Evolutionary conservation across 768 basidiomycete species (phyloP).

Genomic region (Boletus sensibilis): DNA sequence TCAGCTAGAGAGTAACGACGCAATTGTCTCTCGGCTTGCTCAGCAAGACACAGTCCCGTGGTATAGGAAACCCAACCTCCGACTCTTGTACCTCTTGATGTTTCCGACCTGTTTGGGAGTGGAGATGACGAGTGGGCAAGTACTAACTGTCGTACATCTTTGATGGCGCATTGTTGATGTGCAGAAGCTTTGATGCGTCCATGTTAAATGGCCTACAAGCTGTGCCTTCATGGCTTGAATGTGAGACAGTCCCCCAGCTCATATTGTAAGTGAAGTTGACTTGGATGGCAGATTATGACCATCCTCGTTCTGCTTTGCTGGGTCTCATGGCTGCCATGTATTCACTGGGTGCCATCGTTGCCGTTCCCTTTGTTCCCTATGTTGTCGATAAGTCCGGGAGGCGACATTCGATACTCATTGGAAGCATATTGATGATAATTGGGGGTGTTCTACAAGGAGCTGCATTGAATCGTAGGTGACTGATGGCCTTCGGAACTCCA

Average conservation of each 20-base stretch:
- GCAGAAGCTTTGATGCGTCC: slow-evolving; percentile 35
- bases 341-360: slow-evolving; percentile 53
- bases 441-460: slow-evolving; percentile 12
- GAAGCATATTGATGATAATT: slow-evolving; percentile 1
- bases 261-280: neutral
- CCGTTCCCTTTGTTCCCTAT: slow-evolving; percentile 40
- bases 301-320: slow-evolving; percentile 50
- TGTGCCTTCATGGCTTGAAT: slow-evolving; percentile 55
- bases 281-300: slow-evolving; percentile 44
- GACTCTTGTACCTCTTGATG: slow-evolving; percentile 54
- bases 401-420: slow-evolving; percentile 11
- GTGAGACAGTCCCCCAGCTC: slow-evolving; percentile 30
- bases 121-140: slow-evolving; percentile 12
- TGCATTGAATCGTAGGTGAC: slow-evolving; percentile 10
- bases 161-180: neutral
- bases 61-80: slow-evolving; percentile 59
- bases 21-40: slow-evolving; percentile 13
- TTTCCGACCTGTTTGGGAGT: slow-evolving; percentile 38
- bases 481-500: too few species aligned
- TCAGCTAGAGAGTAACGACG: neutral
- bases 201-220: slow-evolving; percentile 67
- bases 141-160: too few species aligned
- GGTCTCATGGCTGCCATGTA: slow-evolving; percentile 60
- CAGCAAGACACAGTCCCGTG: slow-evolving; percentile 51
- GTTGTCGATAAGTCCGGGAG: slow-evolving; percentile 9